phyloP scores from a whole-genome alignment of 129 eudicot genomes.

The Apium graveolens region DNA sequence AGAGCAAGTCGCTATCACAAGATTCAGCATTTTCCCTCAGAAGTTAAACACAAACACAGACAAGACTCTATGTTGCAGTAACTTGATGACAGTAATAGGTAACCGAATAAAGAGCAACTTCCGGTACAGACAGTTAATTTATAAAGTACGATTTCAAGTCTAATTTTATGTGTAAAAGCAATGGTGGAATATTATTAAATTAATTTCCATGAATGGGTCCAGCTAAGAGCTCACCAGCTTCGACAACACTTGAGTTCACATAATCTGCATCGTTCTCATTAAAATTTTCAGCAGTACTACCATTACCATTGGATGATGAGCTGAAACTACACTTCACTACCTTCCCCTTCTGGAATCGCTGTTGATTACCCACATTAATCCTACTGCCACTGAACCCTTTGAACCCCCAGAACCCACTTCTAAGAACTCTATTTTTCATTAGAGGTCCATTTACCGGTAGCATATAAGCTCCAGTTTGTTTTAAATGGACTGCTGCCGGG shows the following conservation, averaged over 20 bases:
- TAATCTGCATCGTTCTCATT: slow-evolving; percentile 84
- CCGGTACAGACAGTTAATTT: neutral
- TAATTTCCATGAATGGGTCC: neutral
- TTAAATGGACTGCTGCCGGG: slow-evolving; percentile 56
- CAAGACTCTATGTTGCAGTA: neutral
- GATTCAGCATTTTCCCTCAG: neutral
- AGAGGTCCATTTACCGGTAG: slow-evolving; percentile 39
- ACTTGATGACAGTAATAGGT: neutral
- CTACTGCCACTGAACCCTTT: slow-evolving; percentile 30
- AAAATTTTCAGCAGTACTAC: slow-evolving; percentile 83
- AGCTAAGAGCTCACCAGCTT: slow-evolving; percentile 66
- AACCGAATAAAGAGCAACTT: neutral
- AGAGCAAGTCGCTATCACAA: neutral
- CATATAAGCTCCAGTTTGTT: slow-evolving; percentile 36
- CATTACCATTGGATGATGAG: slow-evolving; percentile 86
- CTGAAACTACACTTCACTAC: slow-evolving; percentile 58
- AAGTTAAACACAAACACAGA: neutral
- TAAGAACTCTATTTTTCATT: slow-evolving; percentile 37
- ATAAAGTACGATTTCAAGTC: no score
- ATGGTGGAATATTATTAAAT: neutral
- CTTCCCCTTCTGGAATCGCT: slow-evolving; percentile 14
- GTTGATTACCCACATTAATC: slow-evolving; percentile 31
- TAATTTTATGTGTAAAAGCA: neutral
- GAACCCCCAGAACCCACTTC: slow-evolving; percentile 53
- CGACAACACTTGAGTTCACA: slow-evolving; percentile 82